Conservation (phyloP, 73 alveolate species). For the Stentor coeruleus region DNA sequence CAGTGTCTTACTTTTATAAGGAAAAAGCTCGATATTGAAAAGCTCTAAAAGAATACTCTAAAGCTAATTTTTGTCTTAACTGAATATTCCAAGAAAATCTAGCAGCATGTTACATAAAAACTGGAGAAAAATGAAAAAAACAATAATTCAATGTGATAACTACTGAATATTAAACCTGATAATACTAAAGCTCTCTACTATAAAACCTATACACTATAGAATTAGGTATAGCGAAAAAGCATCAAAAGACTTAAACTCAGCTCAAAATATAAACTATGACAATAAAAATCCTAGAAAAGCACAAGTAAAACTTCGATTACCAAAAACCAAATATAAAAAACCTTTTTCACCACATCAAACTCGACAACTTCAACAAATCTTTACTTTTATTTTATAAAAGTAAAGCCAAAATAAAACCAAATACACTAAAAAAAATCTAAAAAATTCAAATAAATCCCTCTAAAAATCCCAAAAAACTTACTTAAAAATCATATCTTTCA, state of each 20-base stretch:
- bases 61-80: background rate
- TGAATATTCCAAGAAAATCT: background rate
- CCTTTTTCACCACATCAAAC: background rate
- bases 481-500: no score
- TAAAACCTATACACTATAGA: background rate
- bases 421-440: no score
- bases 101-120: conserved; percentile 12
- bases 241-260: conserved; percentile 3
- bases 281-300: background rate
- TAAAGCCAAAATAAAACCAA: no score
- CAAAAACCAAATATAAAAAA: background rate
- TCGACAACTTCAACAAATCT: no score
- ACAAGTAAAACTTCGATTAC: background rate
- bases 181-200: background rate
- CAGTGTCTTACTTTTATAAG: background rate
- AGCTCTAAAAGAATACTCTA: conserved; percentile 18
- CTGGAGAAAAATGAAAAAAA: background rate
- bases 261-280: background rate
- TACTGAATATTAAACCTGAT: background rate
- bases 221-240: background rate
- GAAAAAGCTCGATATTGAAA: background rate
- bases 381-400: no score
- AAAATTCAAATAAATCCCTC: no score
- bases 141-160: background rate
- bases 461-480: no score